Evolutionary conservation across 116 monocot species (phyloP), one percentile per base, ranked within the genome.

Genomic region (Zostera marina): DNA sequence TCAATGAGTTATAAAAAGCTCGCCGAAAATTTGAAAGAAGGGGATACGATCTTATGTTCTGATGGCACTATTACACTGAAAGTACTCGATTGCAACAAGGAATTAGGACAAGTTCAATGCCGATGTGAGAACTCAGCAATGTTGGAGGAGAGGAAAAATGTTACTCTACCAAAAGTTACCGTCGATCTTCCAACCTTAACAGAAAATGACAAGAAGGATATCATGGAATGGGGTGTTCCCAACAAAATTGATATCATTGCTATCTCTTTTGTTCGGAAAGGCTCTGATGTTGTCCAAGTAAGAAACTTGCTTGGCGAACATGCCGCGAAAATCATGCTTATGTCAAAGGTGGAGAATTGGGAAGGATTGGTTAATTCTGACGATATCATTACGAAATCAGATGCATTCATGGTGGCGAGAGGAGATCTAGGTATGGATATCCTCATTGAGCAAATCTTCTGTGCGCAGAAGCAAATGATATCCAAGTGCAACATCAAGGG

Each of bases 191-290:
- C 86, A 41, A 86, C 86, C 9, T 64, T 86, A 7, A 86, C 86
- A 0, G 81, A 91, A 60, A 91, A 91, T 63, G 91, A 85, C 65
- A 85, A 70, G 62, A 70, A 67, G 19, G 85, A 91, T 47, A 91
- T 91, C 52, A 52, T 91, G 11, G 42, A 77, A 45, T 82, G 91
- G 86, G 91, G 86, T 22, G 64, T 91, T 15, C 91, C 82, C 1
- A 91, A 91, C 52, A 82, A 73, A 61, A 91, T 91, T 44, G 91
- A 85, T 57, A 91, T 91, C 77, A 91, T 91, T 52, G 91, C 91
- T 56, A 32, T 90, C 7, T 90, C 92, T 8, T 87, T 92, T 78
- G 83, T 92, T 1, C 74, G 83, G 13, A 92, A 83, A 62, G 87
- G 87, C 22, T 82, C 91, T 51, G 86, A 91, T 57, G 82, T 91